Base-by-base conservation (phyloP, 1,139 yeast genomes). In the Geotrichum klebahnii region DNA sequence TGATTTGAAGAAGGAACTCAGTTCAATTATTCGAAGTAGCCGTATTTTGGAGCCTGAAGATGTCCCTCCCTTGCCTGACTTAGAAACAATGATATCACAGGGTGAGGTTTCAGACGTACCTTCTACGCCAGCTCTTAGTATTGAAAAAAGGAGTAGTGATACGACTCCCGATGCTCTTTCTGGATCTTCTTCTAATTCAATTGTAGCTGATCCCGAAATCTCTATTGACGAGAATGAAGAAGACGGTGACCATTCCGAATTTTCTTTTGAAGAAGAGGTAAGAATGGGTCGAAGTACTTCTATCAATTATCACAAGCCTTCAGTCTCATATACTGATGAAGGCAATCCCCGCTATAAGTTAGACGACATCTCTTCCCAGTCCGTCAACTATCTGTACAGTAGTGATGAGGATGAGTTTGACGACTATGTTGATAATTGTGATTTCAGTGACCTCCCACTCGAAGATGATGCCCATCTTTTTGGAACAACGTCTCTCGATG, bases 21-120 rank as follows among this genome's bases (percentile, higher is more conserved):
- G 50, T 28, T 38, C 50, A 6, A 50, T 50, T 6, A 50, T 50
- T 34, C 31, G 53, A 19, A 39, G 41, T 19, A 40, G 45, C 17
- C 33, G 29, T 39, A 31, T 29, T 12, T 12, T 28, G n/a, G 48
- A 44, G 16, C 24, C 26, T 20, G 38, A 32, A 23, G 45, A 40
- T 4, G 55, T 29, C 20, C 28, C 35, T 12, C 24, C 35, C n/a
- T 16, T 29, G 23, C 35, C 36, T 3, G 26, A 20, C 17, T n/a
- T 29, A 6, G 44, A 40, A 5, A 17, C 32, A n/a, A 24, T 24
- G 31, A 12, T 38, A 16, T 9, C 16, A 5, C 31, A 40, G 28
- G 52, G 46, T 23, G 40, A 55, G 55, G 46, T n/a, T n/a, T n/a
- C n/a, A n/a, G n/a, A n/a, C n/a, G n/a, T 17, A 58, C 17, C 53